Percentiles rank a stretch among this genome's conserved stretches.
These are phyloP conservation scores for Globisporangium sylvaticum DNA, from an alignment of 352 stramenopile species.

Conservation along the genomic window DNA sequence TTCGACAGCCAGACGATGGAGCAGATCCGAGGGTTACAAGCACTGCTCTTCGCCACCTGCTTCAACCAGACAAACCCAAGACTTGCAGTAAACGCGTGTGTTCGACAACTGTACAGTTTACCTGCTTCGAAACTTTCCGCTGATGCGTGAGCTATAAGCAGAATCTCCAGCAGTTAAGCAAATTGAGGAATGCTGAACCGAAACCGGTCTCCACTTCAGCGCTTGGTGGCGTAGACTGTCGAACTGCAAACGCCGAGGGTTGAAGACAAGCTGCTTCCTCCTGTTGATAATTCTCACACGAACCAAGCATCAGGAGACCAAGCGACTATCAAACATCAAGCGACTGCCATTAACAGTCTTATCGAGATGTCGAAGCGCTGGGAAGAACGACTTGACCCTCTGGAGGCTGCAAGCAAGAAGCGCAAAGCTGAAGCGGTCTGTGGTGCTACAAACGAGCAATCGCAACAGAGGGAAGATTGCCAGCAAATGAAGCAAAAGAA, in stretches of 20 bases:
- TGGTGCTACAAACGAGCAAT: too few species aligned
- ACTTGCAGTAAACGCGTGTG: not conserved
- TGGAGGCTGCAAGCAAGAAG: too few species aligned
- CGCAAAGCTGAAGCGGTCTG: too few species aligned
- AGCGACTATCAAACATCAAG: too few species aligned
- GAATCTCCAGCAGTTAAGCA: not conserved
- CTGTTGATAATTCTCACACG: too few species aligned
- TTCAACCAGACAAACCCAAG: not conserved
- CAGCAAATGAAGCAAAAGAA: too few species aligned
- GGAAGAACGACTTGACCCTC: too few species aligned
- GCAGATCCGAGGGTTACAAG: not conserved
- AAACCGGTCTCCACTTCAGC: not conserved
- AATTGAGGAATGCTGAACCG: not conserved
- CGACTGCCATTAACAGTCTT: too few species aligned
- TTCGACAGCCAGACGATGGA: not conserved
- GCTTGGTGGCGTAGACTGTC: not conserved
- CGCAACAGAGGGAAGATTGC: too few species aligned
- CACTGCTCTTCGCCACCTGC: not conserved
- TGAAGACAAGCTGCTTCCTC: not conserved
- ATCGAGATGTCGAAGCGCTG: too few species aligned
- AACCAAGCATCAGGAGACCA: too few species aligned
- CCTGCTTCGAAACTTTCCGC: not conserved
- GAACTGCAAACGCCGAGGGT: not conserved
- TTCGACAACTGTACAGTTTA: not conserved
- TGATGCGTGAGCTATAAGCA: not conserved